Base-by-base conservation (phyloP, 1,139 yeast species). In the Geotrichum histeridarum region DNA sequence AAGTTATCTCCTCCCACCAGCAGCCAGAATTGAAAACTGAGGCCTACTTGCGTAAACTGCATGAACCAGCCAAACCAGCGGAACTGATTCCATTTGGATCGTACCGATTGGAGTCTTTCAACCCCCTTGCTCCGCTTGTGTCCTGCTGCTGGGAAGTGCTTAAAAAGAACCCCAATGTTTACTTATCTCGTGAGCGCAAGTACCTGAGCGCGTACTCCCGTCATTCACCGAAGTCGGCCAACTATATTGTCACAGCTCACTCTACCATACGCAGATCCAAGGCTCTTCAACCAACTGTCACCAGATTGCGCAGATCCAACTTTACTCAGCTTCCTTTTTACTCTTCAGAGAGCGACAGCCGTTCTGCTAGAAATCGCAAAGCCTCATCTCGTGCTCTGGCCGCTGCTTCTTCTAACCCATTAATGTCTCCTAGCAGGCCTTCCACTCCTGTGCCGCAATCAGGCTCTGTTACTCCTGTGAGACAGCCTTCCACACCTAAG, bases 191-290 rank as follows among this genome's bases (percentile, higher is more conserved):
- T 30, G 42, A 36, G 37, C 49, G 48, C 18, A 17, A 22, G 22
- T 12, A 14, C 36, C 17, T 32, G 18, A 4, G 8, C 14, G 30
- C 5, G 45, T 18, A 36, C 42, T 17, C 22, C 1, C n/a, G 31
- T n/a, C 27, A 38, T 37, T 31, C 43, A 2, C 15, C 43, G 37
- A 18, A 17, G 5, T 39, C 43, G 22, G 45, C 36, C 31, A 37
- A 48, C 39, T 39, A 39, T 9, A 42, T 42, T 14, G 44, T 42
- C 2, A 44, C 54, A n/a, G 48, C 50, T 12, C 22, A 41, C 9
- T 42, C 52, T 4, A 38, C 51, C 2, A 14, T 46, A 2, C 35
- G 43, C 50, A 47, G 37, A 33, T n/a, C 37, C 8, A 44, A 35
- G 41, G 30, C 14, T 15, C 39, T 14, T 27, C 47, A 7, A n/a